Evolutionary conservation across 345 rosid genomes (phyloP).

Genomic region (Brassica rapa): DNA sequence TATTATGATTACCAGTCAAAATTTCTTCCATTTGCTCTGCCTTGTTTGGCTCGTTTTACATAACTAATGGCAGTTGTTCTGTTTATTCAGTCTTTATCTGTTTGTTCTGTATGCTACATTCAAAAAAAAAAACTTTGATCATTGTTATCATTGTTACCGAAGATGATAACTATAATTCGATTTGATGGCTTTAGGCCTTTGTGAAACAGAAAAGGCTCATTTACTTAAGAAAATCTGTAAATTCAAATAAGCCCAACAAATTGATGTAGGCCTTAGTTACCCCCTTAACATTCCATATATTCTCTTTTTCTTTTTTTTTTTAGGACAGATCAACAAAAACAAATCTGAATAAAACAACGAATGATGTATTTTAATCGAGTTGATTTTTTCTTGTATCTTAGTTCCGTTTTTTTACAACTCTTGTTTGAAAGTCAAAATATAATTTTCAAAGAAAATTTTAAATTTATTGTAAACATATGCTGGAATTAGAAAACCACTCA

Average conservation of each 20-base stretch:
- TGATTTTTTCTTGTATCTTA: neutral
- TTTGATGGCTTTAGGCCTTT: constrained; percentile 1
- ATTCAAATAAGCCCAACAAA: neutral
- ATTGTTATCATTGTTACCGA: neutral
- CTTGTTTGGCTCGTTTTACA: neutral
- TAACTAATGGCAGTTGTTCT: neutral
- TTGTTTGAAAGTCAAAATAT: neutral
- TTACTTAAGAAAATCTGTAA: neutral
- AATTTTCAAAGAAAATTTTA: neutral
- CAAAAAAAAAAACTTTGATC: neutral
- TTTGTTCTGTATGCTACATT: constrained; percentile 1
- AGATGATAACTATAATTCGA: neutral
- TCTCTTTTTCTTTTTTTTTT: neutral
- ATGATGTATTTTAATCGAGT: neutral
- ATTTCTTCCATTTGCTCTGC: neutral
- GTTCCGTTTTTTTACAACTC: neutral
- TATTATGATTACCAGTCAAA: neutral
- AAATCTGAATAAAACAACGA: neutral
- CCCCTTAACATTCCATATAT: neutral
- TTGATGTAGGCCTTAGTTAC: neutral
- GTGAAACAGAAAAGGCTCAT: constrained; percentile 5
- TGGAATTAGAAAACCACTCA: neutral
- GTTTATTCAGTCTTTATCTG: neutral
- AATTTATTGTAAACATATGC: neutral
- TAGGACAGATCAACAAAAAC: neutral